Conservation (phyloP, 1,139 yeast species). For the Diutina ranongensis region DNA sequence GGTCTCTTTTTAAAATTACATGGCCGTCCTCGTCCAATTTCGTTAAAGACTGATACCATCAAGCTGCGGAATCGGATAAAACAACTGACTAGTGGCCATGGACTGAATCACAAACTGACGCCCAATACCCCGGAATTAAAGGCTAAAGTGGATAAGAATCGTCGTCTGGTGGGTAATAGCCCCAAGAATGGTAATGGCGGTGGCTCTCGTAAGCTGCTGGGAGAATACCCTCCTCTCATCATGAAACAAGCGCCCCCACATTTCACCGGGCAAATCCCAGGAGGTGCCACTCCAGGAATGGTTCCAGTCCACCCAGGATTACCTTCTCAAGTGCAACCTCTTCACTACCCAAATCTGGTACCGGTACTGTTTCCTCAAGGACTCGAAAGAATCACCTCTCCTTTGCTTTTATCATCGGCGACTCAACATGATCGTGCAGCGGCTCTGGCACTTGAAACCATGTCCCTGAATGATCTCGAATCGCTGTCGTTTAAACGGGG, state of each 20-base stretch:
- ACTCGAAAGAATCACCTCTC: slow-evolving; percentile 51
- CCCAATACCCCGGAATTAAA: slow-evolving; percentile 35
- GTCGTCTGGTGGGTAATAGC: background rate
- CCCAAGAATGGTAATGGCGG: background rate
- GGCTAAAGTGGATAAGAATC: slow-evolving; percentile 2
- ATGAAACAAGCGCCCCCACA: background rate
- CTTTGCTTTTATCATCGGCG: slow-evolving; percentile 42
- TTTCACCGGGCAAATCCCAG: background rate
- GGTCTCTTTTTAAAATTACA: slow-evolving; percentile 85
- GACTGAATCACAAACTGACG: slow-evolving; percentile 13
- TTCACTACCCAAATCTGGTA: slow-evolving; percentile 57
- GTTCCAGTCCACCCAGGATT: background rate
- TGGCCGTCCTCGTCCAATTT: slow-evolving; percentile 86
- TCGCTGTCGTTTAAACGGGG: slow-evolving; percentile 26
- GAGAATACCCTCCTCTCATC: slow-evolving; percentile 3
- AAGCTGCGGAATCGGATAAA: slow-evolving; percentile 79
- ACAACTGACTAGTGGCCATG: slow-evolving; percentile 23
- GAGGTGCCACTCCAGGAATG: background rate
- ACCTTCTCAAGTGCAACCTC: slow-evolving; percentile 28
- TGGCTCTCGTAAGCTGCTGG: background rate
- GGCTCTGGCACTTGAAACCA: slow-evolving; percentile 54
- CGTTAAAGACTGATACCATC: slow-evolving; percentile 83
- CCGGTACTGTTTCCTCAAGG: slow-evolving; percentile 65
- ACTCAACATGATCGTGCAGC: slow-evolving; percentile 19
- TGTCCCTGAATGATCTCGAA: slow-evolving; percentile 32